Base-by-base conservation (phyloP, 1,139 yeast genomes). In the Debaryomyces robertsiae region DNA sequence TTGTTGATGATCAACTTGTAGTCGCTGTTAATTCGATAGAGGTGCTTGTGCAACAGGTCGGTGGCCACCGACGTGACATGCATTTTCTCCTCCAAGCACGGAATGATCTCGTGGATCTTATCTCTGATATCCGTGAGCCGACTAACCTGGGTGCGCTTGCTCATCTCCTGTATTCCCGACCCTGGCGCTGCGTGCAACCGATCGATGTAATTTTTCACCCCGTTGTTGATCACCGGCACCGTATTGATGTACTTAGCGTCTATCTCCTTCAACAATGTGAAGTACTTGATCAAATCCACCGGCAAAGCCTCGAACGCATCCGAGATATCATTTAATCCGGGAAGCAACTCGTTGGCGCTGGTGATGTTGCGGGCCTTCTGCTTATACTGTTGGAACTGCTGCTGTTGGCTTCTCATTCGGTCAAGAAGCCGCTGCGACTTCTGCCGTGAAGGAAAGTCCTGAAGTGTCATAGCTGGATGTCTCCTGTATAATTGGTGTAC, bases 251-350 rank as follows among this genome's bases (percentile, higher is more conserved):
- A 89, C 62, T 93, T 91, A 46, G 98, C 97, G 56, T 91, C 98
- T 41, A 93, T 90, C 59, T 93, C 98, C 58, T 90, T 87, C 48
- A 93, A 70, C 19, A 90, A 69, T 0, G 98, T 93, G 61, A 91
- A 82, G 59, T 91, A 93, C 42, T 93, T 80, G 39, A 90, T 79
- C 39, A 89, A 73, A 52, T 90, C 97, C 45, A 77, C 58, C 1
- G 98, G 98, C 49, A 91, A 73, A 22, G 96, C 96, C 60, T 90
- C 95, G 46, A 93, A 77, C 1, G 93, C 95, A 66, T 93, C 98
- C 33, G 88, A 76, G 43, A 93, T 79, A 58, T 93, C 98, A 63
- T 91, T 93, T 43, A 93, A 71, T 0, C 98, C 98, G 0, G 97
- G 95, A 49, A 81, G 76, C 35, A 82, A 64, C 48, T 80, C 82